These are phyloP conservation scores for Arthrobotrys conoides DNA, from an alignment of 2,329 filamentous ascomycete genomes.

Conservation along the genomic window DNA sequence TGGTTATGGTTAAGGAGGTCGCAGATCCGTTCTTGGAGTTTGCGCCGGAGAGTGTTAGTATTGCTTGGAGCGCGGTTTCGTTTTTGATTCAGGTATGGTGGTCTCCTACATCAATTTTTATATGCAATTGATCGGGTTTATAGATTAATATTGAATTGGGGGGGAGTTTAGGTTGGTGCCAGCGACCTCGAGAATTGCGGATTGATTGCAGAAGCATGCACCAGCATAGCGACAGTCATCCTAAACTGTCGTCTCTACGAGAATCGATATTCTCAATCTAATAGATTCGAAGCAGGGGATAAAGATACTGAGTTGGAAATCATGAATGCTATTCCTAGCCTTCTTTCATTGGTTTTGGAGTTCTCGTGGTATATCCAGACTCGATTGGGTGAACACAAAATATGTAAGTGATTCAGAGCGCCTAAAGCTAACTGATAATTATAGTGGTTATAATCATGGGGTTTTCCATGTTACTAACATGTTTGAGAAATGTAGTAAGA, in stretches of 20 bases:
- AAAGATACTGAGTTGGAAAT: slow-evolving; percentile 49
- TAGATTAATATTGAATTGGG: too few relatives aligned
- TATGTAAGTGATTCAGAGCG: too few relatives aligned
- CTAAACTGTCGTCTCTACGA: slow-evolving; percentile 57
- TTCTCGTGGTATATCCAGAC: slow-evolving; percentile 59
- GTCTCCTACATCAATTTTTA: neutral
- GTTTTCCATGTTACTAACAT: neutral
- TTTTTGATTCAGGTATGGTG: slow-evolving; percentile 56
- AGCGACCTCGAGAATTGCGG: slow-evolving; percentile 58
- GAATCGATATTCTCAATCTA: slow-evolving; percentile 33
- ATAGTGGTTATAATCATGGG: too few relatives aligned
- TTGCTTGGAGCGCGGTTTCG: slow-evolving; percentile 57
- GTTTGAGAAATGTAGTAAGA: slow-evolving; percentile 29
- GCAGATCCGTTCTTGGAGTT: slow-evolving; percentile 56
- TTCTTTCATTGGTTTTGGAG: slow-evolving; percentile 45
- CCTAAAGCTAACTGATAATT: too few relatives aligned
- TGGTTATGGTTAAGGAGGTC: slow-evolving; percentile 50
- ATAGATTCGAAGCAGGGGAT: slow-evolving; percentile 34
- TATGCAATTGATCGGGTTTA: too few relatives aligned
- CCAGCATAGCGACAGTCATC: slow-evolving; percentile 55
- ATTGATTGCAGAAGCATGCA: slow-evolving; percentile 56
- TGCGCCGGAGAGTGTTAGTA: slow-evolving; percentile 57
- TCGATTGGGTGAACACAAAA: slow-evolving; percentile 56
- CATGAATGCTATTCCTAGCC: slow-evolving; percentile 48
- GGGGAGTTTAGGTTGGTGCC: slow-evolving; percentile 50